phyloP scores from a whole-genome alignment of 2,329 filamentous ascomycete species.

The Claviceps lovelessii region DNA sequence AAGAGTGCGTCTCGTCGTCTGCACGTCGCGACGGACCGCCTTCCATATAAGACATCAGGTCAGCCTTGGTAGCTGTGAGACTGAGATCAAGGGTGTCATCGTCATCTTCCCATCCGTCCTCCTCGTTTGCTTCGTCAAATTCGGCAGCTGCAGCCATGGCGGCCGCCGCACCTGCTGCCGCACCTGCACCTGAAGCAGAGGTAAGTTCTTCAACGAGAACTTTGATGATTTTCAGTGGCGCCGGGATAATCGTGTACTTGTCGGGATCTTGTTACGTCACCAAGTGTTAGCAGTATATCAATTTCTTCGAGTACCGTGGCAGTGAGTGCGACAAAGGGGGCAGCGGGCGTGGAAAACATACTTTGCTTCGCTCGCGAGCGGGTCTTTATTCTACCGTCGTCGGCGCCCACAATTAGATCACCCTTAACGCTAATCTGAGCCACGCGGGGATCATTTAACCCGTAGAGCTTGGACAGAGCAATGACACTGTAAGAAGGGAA shows the following conservation, averaged over 20 bases:
- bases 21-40: slow-evolving; percentile 47
- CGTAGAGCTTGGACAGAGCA: slow-evolving; percentile 81
- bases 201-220: slow-evolving; percentile 84
- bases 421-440: slow-evolving; percentile 75
- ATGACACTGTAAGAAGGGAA: slow-evolving; percentile 49
- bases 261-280: slow-evolving; percentile 52
- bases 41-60: slow-evolving; percentile 67
- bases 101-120: slow-evolving; percentile 84
- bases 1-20: slow-evolving; percentile 83
- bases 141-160: slow-evolving; percentile 44
- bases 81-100: slow-evolving; percentile 64
- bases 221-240: slow-evolving; percentile 90
- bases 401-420: slow-evolving; percentile 68
- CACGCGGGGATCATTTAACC: slow-evolving; percentile 68
- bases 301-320: background rate
- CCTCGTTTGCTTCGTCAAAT: slow-evolving; percentile 51
- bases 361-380: slow-evolving; percentile 76
- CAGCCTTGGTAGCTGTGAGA: slow-evolving; percentile 50
- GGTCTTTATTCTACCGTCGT: slow-evolving; percentile 74
- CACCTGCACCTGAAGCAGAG: slow-evolving; percentile 56
- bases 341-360: slow-evolving; percentile 23
- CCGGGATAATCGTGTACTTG: slow-evolving; percentile 73
- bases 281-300: background rate
- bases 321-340: background rate
- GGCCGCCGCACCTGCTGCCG: slow-evolving; percentile 46